These are phyloP conservation scores for Dictyophora rubrovolvata DNA, from an alignment of 768 basidiomycete species.

Conservation along the genomic window DNA sequence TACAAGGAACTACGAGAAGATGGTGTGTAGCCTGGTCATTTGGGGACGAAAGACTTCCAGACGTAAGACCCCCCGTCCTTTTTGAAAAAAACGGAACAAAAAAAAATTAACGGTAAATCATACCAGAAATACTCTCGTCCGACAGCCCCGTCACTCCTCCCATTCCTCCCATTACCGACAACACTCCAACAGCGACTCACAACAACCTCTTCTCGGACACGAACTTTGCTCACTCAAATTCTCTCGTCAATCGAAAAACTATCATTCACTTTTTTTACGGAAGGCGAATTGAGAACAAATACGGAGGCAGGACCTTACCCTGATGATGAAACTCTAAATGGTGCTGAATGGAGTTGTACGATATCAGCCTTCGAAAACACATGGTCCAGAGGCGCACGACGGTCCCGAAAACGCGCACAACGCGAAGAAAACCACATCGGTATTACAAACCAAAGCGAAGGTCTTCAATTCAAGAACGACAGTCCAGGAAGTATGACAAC, in stretches of 20 bases:
- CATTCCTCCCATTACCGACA: slow-evolving; percentile 49
- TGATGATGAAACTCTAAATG: neutral
- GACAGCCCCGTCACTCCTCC: slow-evolving; percentile 32
- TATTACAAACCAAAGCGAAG: neutral
- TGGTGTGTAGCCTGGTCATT: slow-evolving; percentile 92
- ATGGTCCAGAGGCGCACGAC: slow-evolving; percentile 61
- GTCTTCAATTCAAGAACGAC: too few relatives aligned
- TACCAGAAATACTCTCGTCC: slow-evolving; percentile 30
- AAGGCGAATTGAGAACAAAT: neutral
- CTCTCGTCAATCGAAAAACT: slow-evolving; percentile 28
- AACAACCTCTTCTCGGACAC: neutral
- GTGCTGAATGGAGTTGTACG: slow-evolving; percentile 8
- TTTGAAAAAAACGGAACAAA: slow-evolving; percentile 15
- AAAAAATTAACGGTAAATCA: too few relatives aligned
- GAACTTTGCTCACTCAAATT: slow-evolving; percentile 18
- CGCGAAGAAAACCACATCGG: neutral
- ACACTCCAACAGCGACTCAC: slow-evolving; percentile 35
- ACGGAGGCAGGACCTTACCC: neutral
- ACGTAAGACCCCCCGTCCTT: slow-evolving; percentile 41
- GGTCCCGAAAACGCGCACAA: slow-evolving; percentile 27
- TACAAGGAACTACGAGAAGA: slow-evolving; percentile 82
- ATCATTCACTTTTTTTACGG: neutral
- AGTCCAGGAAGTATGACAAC: too few relatives aligned
- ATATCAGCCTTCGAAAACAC: slow-evolving; percentile 32
- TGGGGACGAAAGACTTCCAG: slow-evolving; percentile 51